Evolutionary conservation across 2,329 filamentous ascomycete species (phyloP).

Genomic region (Capronia coronata): DNA sequence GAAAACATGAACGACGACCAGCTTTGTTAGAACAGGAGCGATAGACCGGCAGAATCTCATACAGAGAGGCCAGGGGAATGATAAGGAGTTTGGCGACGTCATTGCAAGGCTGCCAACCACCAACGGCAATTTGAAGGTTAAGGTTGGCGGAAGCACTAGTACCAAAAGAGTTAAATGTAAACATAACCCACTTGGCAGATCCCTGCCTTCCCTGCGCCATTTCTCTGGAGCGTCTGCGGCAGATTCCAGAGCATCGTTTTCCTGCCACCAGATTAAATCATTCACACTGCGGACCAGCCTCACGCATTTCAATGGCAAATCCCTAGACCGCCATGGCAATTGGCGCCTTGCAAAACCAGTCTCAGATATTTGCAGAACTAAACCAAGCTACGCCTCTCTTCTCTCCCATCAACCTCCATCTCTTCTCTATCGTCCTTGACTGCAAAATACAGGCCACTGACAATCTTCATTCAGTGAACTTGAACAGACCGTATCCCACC

Average conservation of each 20-base stretch:
- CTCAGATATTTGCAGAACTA: constrained; percentile 23
- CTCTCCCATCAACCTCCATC: constrained; percentile 31
- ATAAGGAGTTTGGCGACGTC: constrained; percentile 1
- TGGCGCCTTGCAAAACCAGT: constrained; percentile 17
- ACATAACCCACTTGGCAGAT: constrained; percentile 5
- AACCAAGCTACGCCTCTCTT: constrained; percentile 36
- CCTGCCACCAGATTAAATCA: constrained; percentile 16
- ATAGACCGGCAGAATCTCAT: too few relatives aligned
- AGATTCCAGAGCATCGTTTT: constrained; percentile 6
- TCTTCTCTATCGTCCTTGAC: constrained; percentile 17
- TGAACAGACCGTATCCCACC: neutral
- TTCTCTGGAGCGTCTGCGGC: neutral
- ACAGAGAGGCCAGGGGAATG: too few relatives aligned
- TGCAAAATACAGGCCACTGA: constrained; percentile 20
- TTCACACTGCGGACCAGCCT: constrained; percentile 24
- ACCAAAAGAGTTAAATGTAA: constrained; percentile 6
- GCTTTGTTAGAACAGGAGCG: too few relatives aligned
- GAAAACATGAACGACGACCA: neutral
- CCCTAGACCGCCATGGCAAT: constrained; percentile 17
- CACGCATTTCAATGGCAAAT: constrained; percentile 26
- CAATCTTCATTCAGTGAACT: constrained; percentile 1
- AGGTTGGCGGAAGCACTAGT: neutral
- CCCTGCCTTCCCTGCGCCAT: neutral
- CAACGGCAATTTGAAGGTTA: too few relatives aligned
- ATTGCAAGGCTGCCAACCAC: constrained; percentile 1